Evolutionary conservation across 768 basidiomycete species (phyloP), one percentile per base, ranked within the genome.

Genomic region (Multifurca ochricompacta): DNA sequence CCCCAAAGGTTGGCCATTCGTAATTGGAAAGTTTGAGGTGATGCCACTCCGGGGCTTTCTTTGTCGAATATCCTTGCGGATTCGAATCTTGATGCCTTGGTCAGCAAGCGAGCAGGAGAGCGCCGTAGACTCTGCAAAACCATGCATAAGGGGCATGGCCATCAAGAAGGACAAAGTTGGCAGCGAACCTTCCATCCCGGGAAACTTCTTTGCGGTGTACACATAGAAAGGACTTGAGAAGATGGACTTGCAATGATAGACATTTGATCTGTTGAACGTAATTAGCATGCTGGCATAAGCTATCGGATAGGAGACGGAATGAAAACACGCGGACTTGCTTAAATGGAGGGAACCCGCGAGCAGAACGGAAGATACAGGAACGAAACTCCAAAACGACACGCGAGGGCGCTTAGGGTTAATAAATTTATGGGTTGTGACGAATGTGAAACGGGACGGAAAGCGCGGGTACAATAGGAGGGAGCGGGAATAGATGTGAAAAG

Each of bases 171-270:
- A 54, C 25, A 19, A 37, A 44, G 25, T 36, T n/a, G n/a, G n/a
- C n/a, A 8, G 70, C 81, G 23, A 60, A 89, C 91, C 85, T 76
- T 91, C 89, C 89, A 94, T 94, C 23, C 93, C 92, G 0, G 93
- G 92, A 66, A 95, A 96, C 70, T 93, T 92, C 77, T 96, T 96
- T 14, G 91, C 90, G 0, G 92, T 92, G 67, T 92, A 96, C 10
- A 96, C 94, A 59, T 93, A 91, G 69, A 97, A 97, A 0, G 88
- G 81, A 1, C 83, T 80, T 0, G 91, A 92, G 69, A 85, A 87
- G 53, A 92, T 91, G 0, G 85, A 87, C 64, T 89, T 90, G 73
- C 92, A 94, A 66, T 93, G 91, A 37, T 83, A 84, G 32, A 95
- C 91, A 56, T 85, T 86, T 62, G 85, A 83, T 13, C 88, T 90